phyloP scores from a whole-genome alignment of 148 eudicot species.

The Mesembryanthemum crystallinum region DNA sequence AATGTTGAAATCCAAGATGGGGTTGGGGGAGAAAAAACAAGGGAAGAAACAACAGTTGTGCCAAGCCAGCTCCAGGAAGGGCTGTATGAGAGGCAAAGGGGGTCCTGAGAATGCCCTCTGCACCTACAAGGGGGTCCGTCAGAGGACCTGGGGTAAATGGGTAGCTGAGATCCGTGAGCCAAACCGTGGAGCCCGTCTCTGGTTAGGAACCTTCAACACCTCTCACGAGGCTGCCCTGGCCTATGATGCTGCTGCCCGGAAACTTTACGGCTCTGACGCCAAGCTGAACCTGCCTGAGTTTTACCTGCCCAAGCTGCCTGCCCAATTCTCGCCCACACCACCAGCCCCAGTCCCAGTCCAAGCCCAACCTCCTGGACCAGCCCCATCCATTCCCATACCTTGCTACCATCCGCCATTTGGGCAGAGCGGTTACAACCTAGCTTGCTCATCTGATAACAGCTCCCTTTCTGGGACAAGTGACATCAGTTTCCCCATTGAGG shows the following conservation, averaged over 20 bases:
- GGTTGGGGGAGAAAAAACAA: slow-evolving; percentile 29
- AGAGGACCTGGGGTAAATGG: slow-evolving; percentile 99
- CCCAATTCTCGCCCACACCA: neutral
- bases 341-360: neutral
- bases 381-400: neutral
- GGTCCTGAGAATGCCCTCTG: slow-evolving; percentile 90
- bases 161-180: slow-evolving; percentile 98
- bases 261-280: slow-evolving; percentile 67
- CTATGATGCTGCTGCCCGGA: slow-evolving; percentile 80
- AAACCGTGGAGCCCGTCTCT: slow-evolving; percentile 81
- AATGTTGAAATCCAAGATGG: slow-evolving; percentile 41
- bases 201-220: slow-evolving; percentile 91
- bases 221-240: slow-evolving; percentile 77
- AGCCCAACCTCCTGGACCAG: slow-evolving; percentile 2
- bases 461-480: slow-evolving; percentile 25
- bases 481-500: slow-evolving; percentile 30
- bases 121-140: slow-evolving; percentile 90
- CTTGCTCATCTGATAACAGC: slow-evolving; percentile 31
- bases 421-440: slow-evolving; percentile 18
- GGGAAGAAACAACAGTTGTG: slow-evolving; percentile 27
- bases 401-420: slow-evolving; percentile 18
- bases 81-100: slow-evolving; percentile 94
- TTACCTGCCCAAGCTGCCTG: slow-evolving; percentile 11
- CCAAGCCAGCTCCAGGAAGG: slow-evolving; percentile 65
- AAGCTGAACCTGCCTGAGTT: slow-evolving; percentile 72